Percentiles rank a stretch among this genome's conserved stretches.
Conservation (phyloP, 768 basidiomycete genomes). For the Boletus patriciae region DNA sequence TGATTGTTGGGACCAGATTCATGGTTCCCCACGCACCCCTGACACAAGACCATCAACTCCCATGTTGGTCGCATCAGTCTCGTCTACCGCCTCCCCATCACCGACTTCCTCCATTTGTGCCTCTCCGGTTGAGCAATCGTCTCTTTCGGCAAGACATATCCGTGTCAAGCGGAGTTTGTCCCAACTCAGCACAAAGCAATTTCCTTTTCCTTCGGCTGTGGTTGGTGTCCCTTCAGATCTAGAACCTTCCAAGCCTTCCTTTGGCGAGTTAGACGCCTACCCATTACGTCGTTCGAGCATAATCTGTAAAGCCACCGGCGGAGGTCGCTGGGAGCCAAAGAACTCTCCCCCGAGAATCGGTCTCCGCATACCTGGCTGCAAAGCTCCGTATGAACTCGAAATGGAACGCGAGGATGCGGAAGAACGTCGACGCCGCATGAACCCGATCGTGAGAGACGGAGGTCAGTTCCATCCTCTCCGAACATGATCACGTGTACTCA, state of each 20-base stretch:
- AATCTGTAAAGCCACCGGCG: conserved; percentile 77
- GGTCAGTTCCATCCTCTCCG: conserved; percentile 27
- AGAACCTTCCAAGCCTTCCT: conserved; percentile 45
- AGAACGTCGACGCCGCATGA: conserved; percentile 46
- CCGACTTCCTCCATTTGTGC: conserved; percentile 38
- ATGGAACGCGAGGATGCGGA: conserved; percentile 67
- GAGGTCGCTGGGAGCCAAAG: conserved; percentile 79
- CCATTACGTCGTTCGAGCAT: conserved; percentile 65
- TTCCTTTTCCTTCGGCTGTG: conserved; percentile 28
- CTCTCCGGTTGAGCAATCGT: conserved; percentile 31
- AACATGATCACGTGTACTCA: conserved; percentile 5
- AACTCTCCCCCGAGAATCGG: conserved; percentile 41
- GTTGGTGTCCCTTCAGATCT: conserved; percentile 25
- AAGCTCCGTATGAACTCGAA: conserved; percentile 66
- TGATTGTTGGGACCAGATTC: conserved; percentile 73
- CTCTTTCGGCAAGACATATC: conserved; percentile 18
- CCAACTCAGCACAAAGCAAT: conserved; percentile 27
- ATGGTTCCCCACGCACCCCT: conserved; percentile 52
- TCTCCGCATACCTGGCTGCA: conserved; percentile 62
- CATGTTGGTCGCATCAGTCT: conserved; percentile 36
- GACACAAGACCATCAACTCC: conserved; percentile 37
- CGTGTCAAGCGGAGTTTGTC: conserved; percentile 30
- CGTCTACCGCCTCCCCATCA: conserved; percentile 34
- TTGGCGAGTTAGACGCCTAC: conserved; percentile 72
- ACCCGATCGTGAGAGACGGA: conserved; percentile 67